Evolutionary conservation across 208 protist species (phyloP).

Genomic region (Phytomonas sp.): DNA sequence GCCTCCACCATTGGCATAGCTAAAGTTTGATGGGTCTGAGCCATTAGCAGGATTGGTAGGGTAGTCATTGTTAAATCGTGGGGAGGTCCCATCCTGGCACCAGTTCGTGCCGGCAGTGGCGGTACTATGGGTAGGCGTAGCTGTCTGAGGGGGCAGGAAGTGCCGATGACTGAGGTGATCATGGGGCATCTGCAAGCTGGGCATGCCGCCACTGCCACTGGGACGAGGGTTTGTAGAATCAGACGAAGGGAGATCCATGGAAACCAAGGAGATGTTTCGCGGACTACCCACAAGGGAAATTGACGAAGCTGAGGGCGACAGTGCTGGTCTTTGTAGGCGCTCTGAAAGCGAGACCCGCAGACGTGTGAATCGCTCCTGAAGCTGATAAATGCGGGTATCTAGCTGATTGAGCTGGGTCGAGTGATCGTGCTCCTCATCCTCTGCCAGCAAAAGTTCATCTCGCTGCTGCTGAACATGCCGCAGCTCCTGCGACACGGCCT

Average conservation of each 20-base stretch:
- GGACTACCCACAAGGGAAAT: conserved; percentile 19
- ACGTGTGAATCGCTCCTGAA: conserved; percentile 38
- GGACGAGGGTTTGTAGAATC: neutral
- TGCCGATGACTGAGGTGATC: neutral
- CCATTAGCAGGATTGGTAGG: neutral
- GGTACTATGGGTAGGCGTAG: neutral
- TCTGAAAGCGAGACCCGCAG: conserved; percentile 37
- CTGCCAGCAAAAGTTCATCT: conserved; percentile 58
- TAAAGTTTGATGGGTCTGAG: neutral
- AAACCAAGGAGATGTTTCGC: conserved; percentile 12
- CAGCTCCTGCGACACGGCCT: conserved; percentile 30
- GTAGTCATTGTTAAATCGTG: neutral
- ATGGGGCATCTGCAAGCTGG: neutral
- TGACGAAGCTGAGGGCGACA: conserved; percentile 16
- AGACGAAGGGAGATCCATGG: conserved; percentile 1
- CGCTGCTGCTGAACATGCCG: conserved; percentile 35
- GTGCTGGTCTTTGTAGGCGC: conserved; percentile 27
- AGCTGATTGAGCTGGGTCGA: conserved; percentile 22
- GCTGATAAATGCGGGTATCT: conserved; percentile 27
- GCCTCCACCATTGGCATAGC: neutral
- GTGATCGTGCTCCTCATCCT: conserved; percentile 66
- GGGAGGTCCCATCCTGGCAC: neutral
- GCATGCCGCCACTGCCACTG: neutral
- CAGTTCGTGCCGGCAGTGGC: neutral
- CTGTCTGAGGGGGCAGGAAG: neutral